Percentiles rank a stretch among this genome's conserved stretches.
Conservation (phyloP, 2,329 filamentous ascomycete genomes). For the Aspergillus tubingensis region DNA sequence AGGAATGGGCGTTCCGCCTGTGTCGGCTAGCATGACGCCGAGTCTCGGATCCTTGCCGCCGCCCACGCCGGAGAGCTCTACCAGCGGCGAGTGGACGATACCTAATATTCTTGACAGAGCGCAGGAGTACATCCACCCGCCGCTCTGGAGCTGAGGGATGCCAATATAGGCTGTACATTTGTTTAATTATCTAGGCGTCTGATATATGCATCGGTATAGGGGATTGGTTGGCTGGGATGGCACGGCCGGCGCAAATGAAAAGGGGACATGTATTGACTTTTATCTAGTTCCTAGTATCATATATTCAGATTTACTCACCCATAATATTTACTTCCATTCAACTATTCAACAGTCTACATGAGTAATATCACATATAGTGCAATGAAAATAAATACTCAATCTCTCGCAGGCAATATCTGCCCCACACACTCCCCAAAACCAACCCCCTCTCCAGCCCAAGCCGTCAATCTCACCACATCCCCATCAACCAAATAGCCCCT, state of each 20-base stretch:
- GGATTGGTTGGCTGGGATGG: conserved; percentile 4
- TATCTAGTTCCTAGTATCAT: not conserved
- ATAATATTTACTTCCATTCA: not conserved
- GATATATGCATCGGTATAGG: not conserved
- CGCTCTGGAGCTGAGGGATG: conserved; percentile 41
- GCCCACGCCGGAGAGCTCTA: conserved; percentile 51
- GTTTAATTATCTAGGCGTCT: not conserved
- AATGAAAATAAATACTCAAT: not conserved
- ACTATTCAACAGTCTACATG: not conserved
- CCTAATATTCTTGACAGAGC: conserved; percentile 50
- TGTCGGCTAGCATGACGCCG: conserved; percentile 33
- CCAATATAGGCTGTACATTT: not conserved
- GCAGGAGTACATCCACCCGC: conserved; percentile 51
- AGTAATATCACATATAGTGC: too few relatives aligned
- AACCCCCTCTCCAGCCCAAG: conserved; percentile 23
- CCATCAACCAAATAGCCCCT: conserved; percentile 29
- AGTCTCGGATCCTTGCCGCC: conserved; percentile 42
- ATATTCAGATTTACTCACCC: not conserved
- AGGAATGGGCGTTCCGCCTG: conserved; percentile 19
- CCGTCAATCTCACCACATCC: conserved; percentile 33
- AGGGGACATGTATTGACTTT: not conserved
- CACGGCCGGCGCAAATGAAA: not conserved
- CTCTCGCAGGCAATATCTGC: conserved; percentile 9
- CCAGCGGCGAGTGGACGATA: conserved; percentile 49
- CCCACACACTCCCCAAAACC: conserved; percentile 35